Base-by-base conservation (phyloP, 2,329 filamentous ascomycete species). In the Sporothrix schenckii region DNA sequence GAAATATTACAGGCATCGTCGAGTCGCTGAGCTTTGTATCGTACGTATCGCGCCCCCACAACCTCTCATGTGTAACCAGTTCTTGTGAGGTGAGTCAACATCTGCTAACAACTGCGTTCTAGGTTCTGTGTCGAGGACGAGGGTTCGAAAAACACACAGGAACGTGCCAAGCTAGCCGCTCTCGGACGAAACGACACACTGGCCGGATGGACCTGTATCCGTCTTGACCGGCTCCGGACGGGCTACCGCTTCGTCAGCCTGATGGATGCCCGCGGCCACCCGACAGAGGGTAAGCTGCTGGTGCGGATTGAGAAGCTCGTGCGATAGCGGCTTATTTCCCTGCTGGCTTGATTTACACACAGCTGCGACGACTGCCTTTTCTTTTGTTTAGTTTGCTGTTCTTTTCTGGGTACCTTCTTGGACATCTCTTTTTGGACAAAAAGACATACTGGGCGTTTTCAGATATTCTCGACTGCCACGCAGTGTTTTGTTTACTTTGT, bases 1-100 rank as follows among this genome's bases (percentile, higher is more conserved):
- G 81, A 49, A 83, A 84, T 47, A 80, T 89, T 60, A 81, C 83
- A 68, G 84, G 85, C 66, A 84, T 92, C 13, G 84, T 91, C 16
- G 88, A 91, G 76, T 86, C 90, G 74, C 82, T 93, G 74, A 91
- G 88, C 75, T 93, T 93, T 77, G 80, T 93, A 44, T 86, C 89
- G 91, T 93, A 80, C 83, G 89, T 76, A 70, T 69, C 41, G 3
- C 41, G 3, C 14, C 41, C 41, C 41, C 41, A 44, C 41, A 13
- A 16, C 4, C 14, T 3, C 41, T 9, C 14, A 16, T 13, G 41
- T 44, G 41, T 4, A 13, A 16, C 41, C 41, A 53, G 34, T 34
- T 34, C 34, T 34, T 9, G 34, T 34, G 34, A 34, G 34, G 34
- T 34, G 50, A 66, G 50, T 24, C n/a, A 30, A 54, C 47, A 41